These are phyloP conservation scores for Pseudogymnoascus sp. DNA, from an alignment of 2,329 filamentous ascomycete genomes.

Conservation along the genomic window DNA sequence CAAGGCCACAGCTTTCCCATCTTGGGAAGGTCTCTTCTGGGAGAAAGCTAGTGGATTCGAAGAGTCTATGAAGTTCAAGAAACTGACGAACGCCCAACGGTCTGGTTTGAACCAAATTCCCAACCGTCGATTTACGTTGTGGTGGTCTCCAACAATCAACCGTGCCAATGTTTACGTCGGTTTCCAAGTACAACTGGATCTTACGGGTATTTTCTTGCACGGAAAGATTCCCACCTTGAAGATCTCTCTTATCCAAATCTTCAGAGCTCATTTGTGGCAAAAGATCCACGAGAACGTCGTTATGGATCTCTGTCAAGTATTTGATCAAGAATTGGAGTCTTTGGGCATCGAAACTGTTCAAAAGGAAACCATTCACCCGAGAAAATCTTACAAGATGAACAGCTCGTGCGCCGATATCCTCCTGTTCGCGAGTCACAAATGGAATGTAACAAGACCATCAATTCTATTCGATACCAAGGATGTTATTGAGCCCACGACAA, in stretches of 20 bases:
- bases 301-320: slow-evolving; percentile 98
- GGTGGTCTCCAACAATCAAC: slow-evolving; percentile 95
- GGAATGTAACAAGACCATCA: slow-evolving; percentile 93
- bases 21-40: slow-evolving; percentile 96
- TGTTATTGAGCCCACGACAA: slow-evolving; percentile 83
- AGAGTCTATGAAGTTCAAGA: slow-evolving; percentile 92
- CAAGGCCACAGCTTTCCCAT: slow-evolving; percentile 93
- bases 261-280: slow-evolving; percentile 99
- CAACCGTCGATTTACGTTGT: slow-evolving; percentile 94
- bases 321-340: slow-evolving; percentile 93
- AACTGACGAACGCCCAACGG: slow-evolving; percentile 92
- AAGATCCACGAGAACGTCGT: slow-evolving; percentile 99
- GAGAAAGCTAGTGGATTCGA: slow-evolving; percentile 52
- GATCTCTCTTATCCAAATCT: slow-evolving; percentile 97
- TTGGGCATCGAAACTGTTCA: slow-evolving; percentile 95
- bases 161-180: slow-evolving; percentile 96
- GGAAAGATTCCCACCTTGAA: slow-evolving; percentile 98
- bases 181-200: slow-evolving; percentile 97
- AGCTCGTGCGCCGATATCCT: slow-evolving; percentile 97
- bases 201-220: slow-evolving; percentile 98
- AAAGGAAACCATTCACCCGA: slow-evolving; percentile 96
- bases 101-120: slow-evolving; percentile 98
- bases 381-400: slow-evolving; percentile 99
- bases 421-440: slow-evolving; percentile 95
- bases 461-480: slow-evolving; percentile 95